A percentile compares a stretch with the other conserved stretches of the same genome.
Conservation (phyloP, 169 alveolate genomes). For the Cryptosporidium sp. region DNA sequence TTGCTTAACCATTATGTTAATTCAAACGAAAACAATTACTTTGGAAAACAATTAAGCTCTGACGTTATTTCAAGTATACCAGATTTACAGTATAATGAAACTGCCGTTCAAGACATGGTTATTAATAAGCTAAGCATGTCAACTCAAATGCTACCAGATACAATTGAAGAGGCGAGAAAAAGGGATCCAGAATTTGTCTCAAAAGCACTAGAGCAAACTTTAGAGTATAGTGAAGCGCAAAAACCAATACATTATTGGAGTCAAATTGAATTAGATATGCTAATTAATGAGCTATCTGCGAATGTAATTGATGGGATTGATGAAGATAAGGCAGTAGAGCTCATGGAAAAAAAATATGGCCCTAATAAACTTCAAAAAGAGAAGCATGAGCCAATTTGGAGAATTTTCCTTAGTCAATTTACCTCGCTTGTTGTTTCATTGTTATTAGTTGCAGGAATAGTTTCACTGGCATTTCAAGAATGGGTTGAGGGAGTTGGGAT, state of each 20-base stretch:
- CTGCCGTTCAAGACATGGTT: constrained; percentile 74
- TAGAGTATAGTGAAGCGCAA: constrained; percentile 31
- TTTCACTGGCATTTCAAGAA: constrained; percentile 85
- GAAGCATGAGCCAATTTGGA: constrained; percentile 86
- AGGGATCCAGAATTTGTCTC: constrained; percentile 70
- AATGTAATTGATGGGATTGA: constrained; percentile 81
- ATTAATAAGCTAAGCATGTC: constrained; percentile 65
- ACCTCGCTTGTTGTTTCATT: constrained; percentile 86
- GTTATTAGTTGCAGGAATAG: constrained; percentile 86
- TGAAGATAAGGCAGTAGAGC: constrained; percentile 82
- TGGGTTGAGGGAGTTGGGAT: constrained; percentile 91
- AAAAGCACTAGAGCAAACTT: constrained; percentile 55
- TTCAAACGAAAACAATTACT: constrained; percentile 51
- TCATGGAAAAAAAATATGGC: constrained; percentile 85
- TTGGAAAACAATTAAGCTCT: constrained; percentile 51
- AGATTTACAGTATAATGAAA: constrained; percentile 70
- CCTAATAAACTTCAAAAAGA: constrained; percentile 87
- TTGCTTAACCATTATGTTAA: constrained; percentile 26
- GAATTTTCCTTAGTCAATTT: constrained; percentile 87
- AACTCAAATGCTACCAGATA: constrained; percentile 62
- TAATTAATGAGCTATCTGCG: constrained; percentile 53
- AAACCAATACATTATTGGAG: constrained; percentile 73
- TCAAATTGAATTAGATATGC: constrained; percentile 35
- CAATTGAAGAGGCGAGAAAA: constrained; percentile 74
- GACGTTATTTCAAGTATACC: constrained; percentile 57